A percentile compares a stretch with the other conserved stretches of the same genome.
Evolutionary conservation across 192 early-diverging fungal genomes (phyloP).

Genomic region (Chytriomyces sp.): DNA sequence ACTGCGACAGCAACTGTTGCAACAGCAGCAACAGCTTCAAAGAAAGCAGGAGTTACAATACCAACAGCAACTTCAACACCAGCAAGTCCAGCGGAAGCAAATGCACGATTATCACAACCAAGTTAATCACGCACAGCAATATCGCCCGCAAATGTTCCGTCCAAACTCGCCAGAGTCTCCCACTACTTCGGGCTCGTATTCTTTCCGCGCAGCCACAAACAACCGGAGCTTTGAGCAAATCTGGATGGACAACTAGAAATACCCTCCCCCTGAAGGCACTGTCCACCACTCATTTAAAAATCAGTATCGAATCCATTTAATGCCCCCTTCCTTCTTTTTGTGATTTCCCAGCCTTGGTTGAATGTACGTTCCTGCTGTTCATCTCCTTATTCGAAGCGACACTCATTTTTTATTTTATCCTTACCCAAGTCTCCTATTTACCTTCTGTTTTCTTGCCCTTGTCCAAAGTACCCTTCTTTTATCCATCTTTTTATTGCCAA

Average conservation of each 20-base stretch:
- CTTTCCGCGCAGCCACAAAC: neutral
- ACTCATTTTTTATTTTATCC: too few relatives aligned
- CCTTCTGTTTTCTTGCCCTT: too few relatives aligned
- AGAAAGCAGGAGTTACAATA: neutral
- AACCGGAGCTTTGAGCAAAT: constrained; percentile 15
- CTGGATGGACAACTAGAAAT: constrained; percentile 6
- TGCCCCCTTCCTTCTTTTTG: neutral
- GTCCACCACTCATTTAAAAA: neutral
- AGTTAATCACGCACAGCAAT: neutral
- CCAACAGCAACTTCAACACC: constrained; percentile 4
- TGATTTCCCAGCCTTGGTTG: neutral
- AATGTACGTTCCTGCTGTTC: too few relatives aligned
- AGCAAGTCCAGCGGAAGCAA: neutral
- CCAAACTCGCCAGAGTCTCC: neutral
- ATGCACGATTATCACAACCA: neutral
- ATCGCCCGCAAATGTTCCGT: neutral
- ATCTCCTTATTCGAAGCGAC: too few relatives aligned
- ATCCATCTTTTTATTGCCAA: too few relatives aligned
- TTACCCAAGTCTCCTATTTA: too few relatives aligned
- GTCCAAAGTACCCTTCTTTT: too few relatives aligned
- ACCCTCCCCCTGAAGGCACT: neutral
- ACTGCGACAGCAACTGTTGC: neutral
- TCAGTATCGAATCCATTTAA: neutral
- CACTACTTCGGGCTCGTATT: neutral
- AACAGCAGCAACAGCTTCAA: neutral